These are phyloP conservation scores for Ambrosia trifida DNA, from an alignment of 129 eudicot genomes.

Conservation along the genomic window DNA sequence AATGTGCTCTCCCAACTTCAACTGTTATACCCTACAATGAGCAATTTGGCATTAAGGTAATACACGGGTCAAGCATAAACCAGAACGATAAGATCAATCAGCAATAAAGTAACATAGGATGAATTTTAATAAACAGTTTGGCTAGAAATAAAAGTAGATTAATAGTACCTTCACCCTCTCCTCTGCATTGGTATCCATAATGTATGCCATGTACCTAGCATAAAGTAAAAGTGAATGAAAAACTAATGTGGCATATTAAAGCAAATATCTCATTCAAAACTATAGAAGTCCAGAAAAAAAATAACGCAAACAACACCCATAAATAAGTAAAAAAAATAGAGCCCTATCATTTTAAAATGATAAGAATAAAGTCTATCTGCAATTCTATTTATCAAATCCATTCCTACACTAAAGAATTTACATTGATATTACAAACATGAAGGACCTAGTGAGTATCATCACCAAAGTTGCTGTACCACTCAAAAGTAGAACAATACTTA, in stretches of 20 bases:
- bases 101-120: neutral
- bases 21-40: constrained; percentile 79
- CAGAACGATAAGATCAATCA: neutral
- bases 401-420: too few relatives aligned
- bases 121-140: neutral
- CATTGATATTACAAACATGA: neutral
- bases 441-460: neutral
- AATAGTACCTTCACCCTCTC: constrained; percentile 80
- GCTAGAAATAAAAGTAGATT: neutral
- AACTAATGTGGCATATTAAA: too few relatives aligned
- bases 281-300: neutral
- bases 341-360: neutral
- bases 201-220: constrained; percentile 90
- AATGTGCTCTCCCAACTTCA: constrained; percentile 97
- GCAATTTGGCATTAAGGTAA: constrained; percentile 11
- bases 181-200: constrained; percentile 97
- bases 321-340: neutral
- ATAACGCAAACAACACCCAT: neutral
- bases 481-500: constrained; percentile 2
- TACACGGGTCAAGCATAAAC: constrained; percentile 18
- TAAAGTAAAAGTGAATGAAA: neutral
- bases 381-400: neutral
- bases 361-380: neutral
- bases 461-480: neutral
- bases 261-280: too few relatives aligned